Conservation (phyloP, 2,329 filamentous ascomycete genomes). For the Xylaria digitata region DNA sequence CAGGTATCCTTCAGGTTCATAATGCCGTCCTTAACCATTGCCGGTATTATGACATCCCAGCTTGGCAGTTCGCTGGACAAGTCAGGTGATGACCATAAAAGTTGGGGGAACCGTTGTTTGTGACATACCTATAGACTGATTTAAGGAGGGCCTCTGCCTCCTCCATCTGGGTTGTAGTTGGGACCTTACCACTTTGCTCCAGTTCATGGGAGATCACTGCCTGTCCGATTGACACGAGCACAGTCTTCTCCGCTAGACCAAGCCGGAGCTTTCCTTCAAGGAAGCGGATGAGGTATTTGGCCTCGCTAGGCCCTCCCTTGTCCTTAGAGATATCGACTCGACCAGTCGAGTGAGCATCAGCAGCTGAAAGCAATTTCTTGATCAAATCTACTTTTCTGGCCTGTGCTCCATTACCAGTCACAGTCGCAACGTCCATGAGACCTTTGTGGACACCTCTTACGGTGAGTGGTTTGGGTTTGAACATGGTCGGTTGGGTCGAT, state of each 20-base stretch:
- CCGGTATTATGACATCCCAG: conserved; percentile 93
- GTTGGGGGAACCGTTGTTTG: not conserved
- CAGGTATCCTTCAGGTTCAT: conserved; percentile 84
- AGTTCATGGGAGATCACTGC: conserved; percentile 88
- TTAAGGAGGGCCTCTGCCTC: conserved; percentile 89
- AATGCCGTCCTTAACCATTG: conserved; percentile 87
- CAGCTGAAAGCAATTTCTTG: conserved; percentile 94
- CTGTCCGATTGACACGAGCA: conserved; percentile 89
- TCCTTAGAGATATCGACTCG: conserved; percentile 92
- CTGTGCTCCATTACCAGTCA: conserved; percentile 87
- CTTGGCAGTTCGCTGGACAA: conserved; percentile 84
- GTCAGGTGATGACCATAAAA: conserved; percentile 50
- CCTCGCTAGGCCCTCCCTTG: conserved; percentile 93
- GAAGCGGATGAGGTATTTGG: conserved; percentile 93
- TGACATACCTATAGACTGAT: conserved; percentile 81
- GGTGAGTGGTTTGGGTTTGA: conserved; percentile 93
- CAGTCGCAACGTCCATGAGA: conserved; percentile 87
- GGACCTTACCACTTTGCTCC: conserved; percentile 74
- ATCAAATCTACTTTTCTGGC: conserved; percentile 92
- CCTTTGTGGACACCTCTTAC: conserved; percentile 88
- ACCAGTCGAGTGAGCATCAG: conserved; percentile 77
- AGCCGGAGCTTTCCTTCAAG: conserved; percentile 93
- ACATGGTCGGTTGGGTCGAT: conserved; percentile 96
- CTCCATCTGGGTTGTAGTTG: conserved; percentile 80
- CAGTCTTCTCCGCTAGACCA: conserved; percentile 90